Conservation (phyloP, 768 basidiomycete genomes). For the Dacryopinax spathularia region DNA sequence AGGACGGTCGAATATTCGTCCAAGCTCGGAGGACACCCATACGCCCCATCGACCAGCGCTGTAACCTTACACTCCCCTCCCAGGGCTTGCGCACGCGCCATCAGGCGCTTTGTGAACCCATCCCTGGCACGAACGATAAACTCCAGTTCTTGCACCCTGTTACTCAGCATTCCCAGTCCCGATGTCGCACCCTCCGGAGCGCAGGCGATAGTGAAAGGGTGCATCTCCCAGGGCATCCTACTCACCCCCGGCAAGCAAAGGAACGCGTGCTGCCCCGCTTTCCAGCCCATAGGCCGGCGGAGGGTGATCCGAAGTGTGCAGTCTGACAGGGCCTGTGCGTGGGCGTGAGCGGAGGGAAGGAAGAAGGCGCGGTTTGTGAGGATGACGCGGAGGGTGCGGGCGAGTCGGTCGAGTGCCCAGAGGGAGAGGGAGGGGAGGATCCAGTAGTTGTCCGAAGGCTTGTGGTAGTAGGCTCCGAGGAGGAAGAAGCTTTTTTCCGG, state of each 20-base stretch:
- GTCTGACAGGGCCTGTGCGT: neutral
- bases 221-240: constrained; percentile 21
- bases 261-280: constrained; percentile 23
- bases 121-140: constrained; percentile 46
- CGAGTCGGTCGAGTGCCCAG: constrained; percentile 60
- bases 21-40: constrained; percentile 33
- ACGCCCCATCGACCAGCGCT: constrained; percentile 47
- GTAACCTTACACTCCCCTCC: constrained; percentile 25
- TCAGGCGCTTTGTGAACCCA: constrained; percentile 46
- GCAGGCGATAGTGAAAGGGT: constrained; percentile 23
- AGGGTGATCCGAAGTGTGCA: constrained; percentile 8
- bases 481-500: constrained; percentile 27
- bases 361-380: constrained; percentile 38
- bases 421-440: constrained; percentile 67
- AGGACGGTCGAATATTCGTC: constrained; percentile 33
- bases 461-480: constrained; percentile 70
- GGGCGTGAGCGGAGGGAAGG: neutral
- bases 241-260: constrained; percentile 21
- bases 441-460: constrained; percentile 66
- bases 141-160: constrained; percentile 37
- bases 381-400: constrained; percentile 54
- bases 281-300: constrained; percentile 9
- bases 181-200: constrained; percentile 1
- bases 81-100: constrained; percentile 9
- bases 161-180: neutral